Base-by-base conservation (phyloP, 768 basidiomycete genomes). In the Mycena chlorophos region DNA sequence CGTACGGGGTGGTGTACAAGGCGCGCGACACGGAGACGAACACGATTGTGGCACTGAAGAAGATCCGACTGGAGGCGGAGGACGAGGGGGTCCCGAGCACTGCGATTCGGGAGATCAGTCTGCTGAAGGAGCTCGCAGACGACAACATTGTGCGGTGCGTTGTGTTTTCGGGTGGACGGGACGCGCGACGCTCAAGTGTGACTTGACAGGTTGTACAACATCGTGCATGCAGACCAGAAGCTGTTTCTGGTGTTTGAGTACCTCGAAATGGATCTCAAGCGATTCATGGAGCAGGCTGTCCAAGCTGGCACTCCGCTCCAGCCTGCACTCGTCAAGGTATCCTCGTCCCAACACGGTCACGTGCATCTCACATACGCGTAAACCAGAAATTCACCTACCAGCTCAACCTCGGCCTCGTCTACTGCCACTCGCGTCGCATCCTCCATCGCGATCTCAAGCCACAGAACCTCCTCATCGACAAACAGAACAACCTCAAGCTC, bases 351-450 rank as follows among this genome's bases (percentile, higher is more conserved):
- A 25, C 53, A 52, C 57, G 31, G 40, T 40, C 59, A 61, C 57
- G 61, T 62, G 60, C 2, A 17, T 63, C 37, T 60, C 57, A 16
- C 39, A 49, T 55, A 69, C 69, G 67, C 65, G 68, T 66, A n/a
- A n/a, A n/a, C n/a, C n/a, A 98, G 96, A 94, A 92, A 91, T 97
- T 98, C 76, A 94, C 94, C 49, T 86, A 89, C 68, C 96, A 99
- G 70, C 83, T 99, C 58, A 86, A 85, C 61, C 88, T 89, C 48
- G 97, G 97, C 4, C 78, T 99, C 23, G 80, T 94, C 59, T 97
- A 94, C 72, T 95, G 95, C 71, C 96, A 98, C 68, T 87, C 94
- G 5, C 94, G 95, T 65, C 85, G 95, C 22, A 94, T 98, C 63
- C 83, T 98, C n/a, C 95, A 98, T 67, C 87, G 96, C 47, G 96